Evolutionary conservation across 2,329 filamentous ascomycete genomes (phyloP).

Genomic region (Colletotrichum sp.): DNA sequence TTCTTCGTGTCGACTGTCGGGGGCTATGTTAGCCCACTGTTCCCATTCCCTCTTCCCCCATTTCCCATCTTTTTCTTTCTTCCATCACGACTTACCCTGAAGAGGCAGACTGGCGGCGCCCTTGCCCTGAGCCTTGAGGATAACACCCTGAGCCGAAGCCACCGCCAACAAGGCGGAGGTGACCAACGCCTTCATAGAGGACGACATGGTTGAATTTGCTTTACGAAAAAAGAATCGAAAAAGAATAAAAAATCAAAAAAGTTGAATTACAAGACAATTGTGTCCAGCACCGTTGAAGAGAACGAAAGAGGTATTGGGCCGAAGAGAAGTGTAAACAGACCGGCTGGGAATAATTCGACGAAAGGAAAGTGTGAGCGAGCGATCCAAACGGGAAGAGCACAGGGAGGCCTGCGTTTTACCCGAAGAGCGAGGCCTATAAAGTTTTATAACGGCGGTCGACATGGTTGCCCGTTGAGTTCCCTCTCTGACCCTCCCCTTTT

Average conservation of each 20-base stretch:
- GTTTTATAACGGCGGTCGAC: constrained; percentile 4
- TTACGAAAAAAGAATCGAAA: constrained; percentile 19
- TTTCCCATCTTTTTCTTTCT: not conserved
- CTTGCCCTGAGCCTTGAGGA: constrained; percentile 50
- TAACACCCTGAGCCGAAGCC: constrained; percentile 49
- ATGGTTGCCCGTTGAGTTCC: not conserved
- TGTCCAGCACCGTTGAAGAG: constrained; percentile 17
- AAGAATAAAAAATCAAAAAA: constrained; percentile 21
- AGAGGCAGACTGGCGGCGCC: constrained; percentile 54
- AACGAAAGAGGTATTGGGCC: not conserved
- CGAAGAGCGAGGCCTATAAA: constrained; percentile 10
- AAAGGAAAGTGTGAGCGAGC: constrained; percentile 5
- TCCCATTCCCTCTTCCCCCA: constrained; percentile 22
- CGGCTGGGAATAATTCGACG: not conserved
- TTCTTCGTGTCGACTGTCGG: constrained; percentile 67
- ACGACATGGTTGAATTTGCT: constrained; percentile 36
- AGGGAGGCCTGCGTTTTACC: not conserved
- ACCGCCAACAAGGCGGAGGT: constrained; percentile 38
- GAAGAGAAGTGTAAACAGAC: not conserved
- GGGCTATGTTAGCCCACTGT: constrained; percentile 53
- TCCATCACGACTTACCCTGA: constrained; percentile 36
- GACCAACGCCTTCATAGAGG: constrained; percentile 34
- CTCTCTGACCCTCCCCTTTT: not conserved
- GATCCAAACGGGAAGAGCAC: constrained; percentile 5
- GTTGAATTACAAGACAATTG: not conserved